These are phyloP conservation scores for Blastocystis sp. DNA, from an alignment of 352 stramenopile species.

Conservation along the genomic window DNA sequence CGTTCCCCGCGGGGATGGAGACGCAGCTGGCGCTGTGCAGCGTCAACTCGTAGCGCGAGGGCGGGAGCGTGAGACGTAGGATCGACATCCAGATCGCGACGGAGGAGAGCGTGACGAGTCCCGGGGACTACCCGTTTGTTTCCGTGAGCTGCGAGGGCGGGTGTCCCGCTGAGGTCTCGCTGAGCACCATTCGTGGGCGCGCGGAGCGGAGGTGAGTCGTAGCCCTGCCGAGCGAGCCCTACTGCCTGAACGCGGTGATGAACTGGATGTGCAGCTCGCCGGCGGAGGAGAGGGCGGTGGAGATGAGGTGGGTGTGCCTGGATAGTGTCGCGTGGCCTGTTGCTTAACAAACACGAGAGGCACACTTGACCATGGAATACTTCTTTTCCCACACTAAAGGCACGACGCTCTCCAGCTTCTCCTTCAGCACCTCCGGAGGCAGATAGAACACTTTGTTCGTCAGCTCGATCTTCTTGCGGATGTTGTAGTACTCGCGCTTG, in stretches of 20 bases:
- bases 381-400: conserved; percentile 50
- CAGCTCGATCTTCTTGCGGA: conserved; percentile 19
- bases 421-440: conserved; percentile 8
- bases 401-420: conserved; percentile 13
- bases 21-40: conserved; percentile 31
- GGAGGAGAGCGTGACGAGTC: neutral
- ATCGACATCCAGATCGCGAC: conserved; percentile 7
- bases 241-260: conserved; percentile 53
- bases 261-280: conserved; percentile 20
- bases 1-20: neutral
- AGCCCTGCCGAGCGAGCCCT: conserved; percentile 28
- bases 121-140: neutral
- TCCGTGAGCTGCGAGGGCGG: conserved; percentile 6
- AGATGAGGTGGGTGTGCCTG: conserved; percentile 64
- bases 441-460: conserved; percentile 67
- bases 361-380: conserved; percentile 28
- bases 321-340: conserved; percentile 17
- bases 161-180: conserved; percentile 1
- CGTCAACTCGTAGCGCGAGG: neutral
- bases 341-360: neutral
- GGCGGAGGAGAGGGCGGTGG: neutral
- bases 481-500: conserved; percentile 28
- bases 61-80: neutral
- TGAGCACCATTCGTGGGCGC: conserved; percentile 25
- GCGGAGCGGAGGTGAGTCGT: neutral